Base-by-base conservation (phyloP, 768 basidiomycete genomes). In the Trametes gibbosa region DNA sequence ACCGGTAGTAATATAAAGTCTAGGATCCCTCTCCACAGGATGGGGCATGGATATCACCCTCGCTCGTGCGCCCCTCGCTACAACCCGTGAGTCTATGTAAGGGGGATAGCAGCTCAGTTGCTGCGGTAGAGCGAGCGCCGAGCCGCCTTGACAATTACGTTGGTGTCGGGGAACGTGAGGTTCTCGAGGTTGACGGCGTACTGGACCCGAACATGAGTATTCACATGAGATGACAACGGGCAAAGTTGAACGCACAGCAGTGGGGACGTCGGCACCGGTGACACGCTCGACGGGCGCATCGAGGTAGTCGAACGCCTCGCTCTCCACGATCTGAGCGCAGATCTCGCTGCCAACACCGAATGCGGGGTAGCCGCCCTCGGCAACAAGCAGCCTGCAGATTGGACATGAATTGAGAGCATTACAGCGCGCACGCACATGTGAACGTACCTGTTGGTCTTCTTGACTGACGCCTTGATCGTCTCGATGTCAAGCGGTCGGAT, bases 291-390 rank as follows among this genome's bases (percentile, higher is more conserved):
- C 92, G 14, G 97, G 95, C 19, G 96, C 95, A 77, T 99, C 97
- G 35, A 99, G 88, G 79, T 93, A 98, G 77, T 98, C 95, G 71
- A 96, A 99, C 2, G 95, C 96, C 68, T 97, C 93, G 66, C 92
- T 92, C 81, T 99, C 97, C 55, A 96, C 81, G 66, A 98, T 93
- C 75, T 98, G 95, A 14, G 97, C 97, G 66, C 92, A 92, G 68
- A 99, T 96, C 76, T 99, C 97, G 67, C 94, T 95, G 64, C 97
- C 97, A 55, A 99, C 96, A 78, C 97, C 94, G 74, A 98, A 98
- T 50, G 84, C 87, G 39, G 97, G 97, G 93, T 97, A 99, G 39
- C 97, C 97, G 74, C 96, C 96, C 76, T 99, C 97, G 50, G 94
- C 95, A 57, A 90, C 92, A 53, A 99, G 80, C 63, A 99, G 83